Percentiles rank a stretch among this genome's conserved stretches.
Evolutionary conservation across 2,329 filamentous ascomycete species (phyloP).

Genomic region (Zarea fungicola): DNA sequence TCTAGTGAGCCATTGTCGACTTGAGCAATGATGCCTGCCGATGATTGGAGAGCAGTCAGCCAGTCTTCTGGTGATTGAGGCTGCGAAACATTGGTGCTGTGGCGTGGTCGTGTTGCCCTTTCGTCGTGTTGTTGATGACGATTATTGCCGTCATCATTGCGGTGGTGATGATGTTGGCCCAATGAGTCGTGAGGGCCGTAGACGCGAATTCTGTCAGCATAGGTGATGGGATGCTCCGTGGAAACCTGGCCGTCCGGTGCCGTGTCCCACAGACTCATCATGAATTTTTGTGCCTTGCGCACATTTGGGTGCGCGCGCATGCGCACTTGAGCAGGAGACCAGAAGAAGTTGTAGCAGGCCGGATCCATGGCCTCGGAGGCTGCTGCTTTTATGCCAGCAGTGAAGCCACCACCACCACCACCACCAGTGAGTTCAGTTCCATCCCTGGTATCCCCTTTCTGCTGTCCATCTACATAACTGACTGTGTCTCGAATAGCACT

Average conservation of each 20-base stretch:
- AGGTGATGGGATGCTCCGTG: constrained; percentile 57
- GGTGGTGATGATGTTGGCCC: too few relatives aligned
- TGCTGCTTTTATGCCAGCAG: background rate
- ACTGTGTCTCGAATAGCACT: constrained; percentile 54
- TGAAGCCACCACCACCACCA: background rate
- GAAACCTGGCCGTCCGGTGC: constrained; percentile 46
- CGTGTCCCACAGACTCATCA: constrained; percentile 62
- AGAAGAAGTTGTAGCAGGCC: constrained; percentile 69
- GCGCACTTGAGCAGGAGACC: constrained; percentile 64
- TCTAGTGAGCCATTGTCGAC: constrained; percentile 67
- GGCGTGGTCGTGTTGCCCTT: constrained; percentile 2
- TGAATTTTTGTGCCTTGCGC: constrained; percentile 58
- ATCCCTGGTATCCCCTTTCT: background rate
- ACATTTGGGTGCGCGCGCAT: constrained; percentile 63
- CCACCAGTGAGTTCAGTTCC: too few relatives aligned
- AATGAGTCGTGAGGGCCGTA: constrained; percentile 34
- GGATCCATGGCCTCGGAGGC: constrained; percentile 43
- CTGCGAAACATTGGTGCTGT: constrained; percentile 3
- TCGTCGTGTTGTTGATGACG: too few relatives aligned
- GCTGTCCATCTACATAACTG: constrained; percentile 45
- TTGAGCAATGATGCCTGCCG: constrained; percentile 55
- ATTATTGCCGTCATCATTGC: constrained; percentile 18
- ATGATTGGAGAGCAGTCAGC: constrained; percentile 37
- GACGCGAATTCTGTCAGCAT: constrained; percentile 65
- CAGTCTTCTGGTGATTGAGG: constrained; percentile 33